These are phyloP conservation scores for Colletotrichum endophyticum DNA, from an alignment of 2,329 filamentous ascomycete species.

Conservation along the genomic window DNA sequence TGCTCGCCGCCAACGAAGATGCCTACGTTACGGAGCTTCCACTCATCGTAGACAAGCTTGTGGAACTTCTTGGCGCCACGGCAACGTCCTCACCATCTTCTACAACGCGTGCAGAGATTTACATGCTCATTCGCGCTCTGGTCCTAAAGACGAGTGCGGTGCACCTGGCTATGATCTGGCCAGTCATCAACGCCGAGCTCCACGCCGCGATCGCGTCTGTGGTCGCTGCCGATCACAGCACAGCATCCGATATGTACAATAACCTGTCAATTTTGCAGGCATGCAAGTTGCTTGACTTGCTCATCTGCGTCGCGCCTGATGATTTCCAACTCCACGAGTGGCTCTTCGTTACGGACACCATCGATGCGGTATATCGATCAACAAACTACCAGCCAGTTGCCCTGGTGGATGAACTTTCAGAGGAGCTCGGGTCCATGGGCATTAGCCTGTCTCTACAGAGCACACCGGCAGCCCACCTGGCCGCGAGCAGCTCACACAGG, in stretches of 20 bases:
- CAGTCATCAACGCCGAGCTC: slow-evolving; percentile 84
- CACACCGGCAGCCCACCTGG: slow-evolving; percentile 41
- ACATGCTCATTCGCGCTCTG: slow-evolving; percentile 84
- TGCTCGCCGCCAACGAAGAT: slow-evolving; percentile 79
- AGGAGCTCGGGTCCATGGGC: slow-evolving; percentile 65
- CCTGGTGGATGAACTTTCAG: slow-evolving; percentile 83
- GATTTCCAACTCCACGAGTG: slow-evolving; percentile 99
- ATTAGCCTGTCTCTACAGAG: slow-evolving; percentile 35
- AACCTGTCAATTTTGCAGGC: slow-evolving; percentile 83
- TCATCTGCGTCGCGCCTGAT: slow-evolving; percentile 87
- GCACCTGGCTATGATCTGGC: slow-evolving; percentile 87
- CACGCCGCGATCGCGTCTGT: slow-evolving; percentile 80
- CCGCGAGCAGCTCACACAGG: slow-evolving; percentile 39
- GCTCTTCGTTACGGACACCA: slow-evolving; percentile 96
- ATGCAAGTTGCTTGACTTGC: slow-evolving; percentile 88
- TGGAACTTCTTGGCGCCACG: slow-evolving; percentile 85
- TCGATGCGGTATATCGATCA: slow-evolving; percentile 90
- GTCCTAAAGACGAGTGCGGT: slow-evolving; percentile 79
- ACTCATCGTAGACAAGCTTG: slow-evolving; percentile 78
- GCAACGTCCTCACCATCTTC: slow-evolving; percentile 91
- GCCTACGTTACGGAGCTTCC: slow-evolving; percentile 80
- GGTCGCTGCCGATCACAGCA: slow-evolving; percentile 67
- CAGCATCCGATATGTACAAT: slow-evolving; percentile 74
- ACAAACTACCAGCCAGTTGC: slow-evolving; percentile 72
- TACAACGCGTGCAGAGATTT: slow-evolving; percentile 85